phyloP scores from a whole-genome alignment of 352 stramenopile genomes.

The Halophytophthora polymorphica region DNA sequence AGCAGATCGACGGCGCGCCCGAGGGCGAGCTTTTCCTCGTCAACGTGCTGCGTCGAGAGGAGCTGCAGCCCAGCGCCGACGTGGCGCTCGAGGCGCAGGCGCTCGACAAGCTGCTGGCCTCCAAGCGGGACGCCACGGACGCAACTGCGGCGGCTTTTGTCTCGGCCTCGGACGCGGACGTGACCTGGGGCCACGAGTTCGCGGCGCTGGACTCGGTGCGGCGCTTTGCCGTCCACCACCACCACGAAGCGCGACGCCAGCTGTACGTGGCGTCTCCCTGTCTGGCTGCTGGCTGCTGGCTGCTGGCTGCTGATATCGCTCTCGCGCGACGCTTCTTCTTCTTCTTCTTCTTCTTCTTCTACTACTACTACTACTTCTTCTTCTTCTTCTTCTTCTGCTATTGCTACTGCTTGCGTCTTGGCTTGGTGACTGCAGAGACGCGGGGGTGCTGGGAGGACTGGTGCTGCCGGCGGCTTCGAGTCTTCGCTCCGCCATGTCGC shows the following conservation, averaged over 20 bases:
- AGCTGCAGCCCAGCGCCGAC: constrained; percentile 40
- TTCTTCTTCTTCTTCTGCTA: not conserved
- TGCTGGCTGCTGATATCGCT: no score
- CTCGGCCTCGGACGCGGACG: constrained; percentile 9
- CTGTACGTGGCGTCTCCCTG: constrained; percentile 19
- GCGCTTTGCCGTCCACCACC: constrained; percentile 36
- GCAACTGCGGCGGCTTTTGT: not conserved
- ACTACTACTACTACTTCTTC: no score
- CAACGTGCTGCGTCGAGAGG: constrained; percentile 38
- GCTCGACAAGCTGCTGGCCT: constrained; percentile 32
- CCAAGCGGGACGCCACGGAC: constrained; percentile 10
- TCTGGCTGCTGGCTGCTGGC: not conserved
- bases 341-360: no score
- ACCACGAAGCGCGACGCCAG: constrained; percentile 20
- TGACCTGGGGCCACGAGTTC: constrained; percentile 43
- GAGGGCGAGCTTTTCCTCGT: constrained; percentile 62
- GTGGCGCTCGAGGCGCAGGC: constrained; percentile 23
- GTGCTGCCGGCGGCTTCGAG: constrained; percentile 57
- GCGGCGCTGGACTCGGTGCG: constrained; percentile 41
- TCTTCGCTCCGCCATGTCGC: constrained; percentile 59
- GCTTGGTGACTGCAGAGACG: constrained; percentile 15
- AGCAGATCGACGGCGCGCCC: constrained; percentile 41
- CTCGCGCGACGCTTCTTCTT: no score
- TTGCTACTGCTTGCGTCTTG: constrained; percentile 5
- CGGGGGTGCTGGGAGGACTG: constrained; percentile 23